Percentiles rank a stretch among this genome's conserved stretches.
Conservation (phyloP, 2,329 filamentous ascomycete genomes). For the Penicillium sclerotiorum region DNA sequence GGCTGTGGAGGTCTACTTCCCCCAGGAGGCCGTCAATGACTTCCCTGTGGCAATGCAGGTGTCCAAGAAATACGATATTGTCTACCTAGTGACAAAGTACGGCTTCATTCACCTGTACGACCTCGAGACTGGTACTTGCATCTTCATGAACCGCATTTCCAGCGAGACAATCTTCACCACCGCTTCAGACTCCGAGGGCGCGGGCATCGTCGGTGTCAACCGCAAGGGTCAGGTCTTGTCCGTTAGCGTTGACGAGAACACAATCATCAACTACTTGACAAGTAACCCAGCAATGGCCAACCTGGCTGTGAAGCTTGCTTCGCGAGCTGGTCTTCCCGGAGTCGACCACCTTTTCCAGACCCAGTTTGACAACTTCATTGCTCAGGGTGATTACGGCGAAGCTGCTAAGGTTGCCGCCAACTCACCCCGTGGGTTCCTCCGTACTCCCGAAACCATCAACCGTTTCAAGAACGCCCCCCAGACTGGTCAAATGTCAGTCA, state of each 20-base stretch:
- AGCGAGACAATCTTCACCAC: conserved; percentile 99
- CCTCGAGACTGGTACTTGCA: conserved; percentile 89
- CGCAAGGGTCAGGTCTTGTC: conserved; percentile 95
- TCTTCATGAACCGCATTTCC: conserved; percentile 99
- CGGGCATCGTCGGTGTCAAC: conserved; percentile 92
- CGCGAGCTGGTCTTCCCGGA: conserved; percentile 87
- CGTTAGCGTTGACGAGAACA: conserved; percentile 89
- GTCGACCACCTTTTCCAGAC: conserved; percentile 91
- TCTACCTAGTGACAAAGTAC: conserved; percentile 98
- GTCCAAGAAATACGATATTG: conserved; percentile 92
- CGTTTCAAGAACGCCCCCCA: conserved; percentile 86
- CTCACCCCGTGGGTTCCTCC: conserved; percentile 92
- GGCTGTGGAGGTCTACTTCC: conserved; percentile 97
- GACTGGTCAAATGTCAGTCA: conserved; percentile 76
- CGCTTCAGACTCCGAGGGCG: conserved; percentile 76
- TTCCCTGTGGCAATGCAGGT: conserved; percentile 98
- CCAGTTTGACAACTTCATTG: conserved; percentile 88
- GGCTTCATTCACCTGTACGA: conserved; percentile 99
- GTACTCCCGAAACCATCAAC: conserved; percentile 93
- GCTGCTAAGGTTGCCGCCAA: conserved; percentile 96
- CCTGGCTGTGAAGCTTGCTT: conserved; percentile 94
- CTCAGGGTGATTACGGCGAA: conserved; percentile 76
- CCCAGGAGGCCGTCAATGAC: conserved; percentile 90
- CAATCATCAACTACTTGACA: conserved; percentile 89
- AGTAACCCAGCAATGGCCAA: conserved; percentile 94